These are phyloP conservation scores for Aureobasidium vineae DNA, from an alignment of 2,329 filamentous ascomycete genomes.

Conservation along the genomic window DNA sequence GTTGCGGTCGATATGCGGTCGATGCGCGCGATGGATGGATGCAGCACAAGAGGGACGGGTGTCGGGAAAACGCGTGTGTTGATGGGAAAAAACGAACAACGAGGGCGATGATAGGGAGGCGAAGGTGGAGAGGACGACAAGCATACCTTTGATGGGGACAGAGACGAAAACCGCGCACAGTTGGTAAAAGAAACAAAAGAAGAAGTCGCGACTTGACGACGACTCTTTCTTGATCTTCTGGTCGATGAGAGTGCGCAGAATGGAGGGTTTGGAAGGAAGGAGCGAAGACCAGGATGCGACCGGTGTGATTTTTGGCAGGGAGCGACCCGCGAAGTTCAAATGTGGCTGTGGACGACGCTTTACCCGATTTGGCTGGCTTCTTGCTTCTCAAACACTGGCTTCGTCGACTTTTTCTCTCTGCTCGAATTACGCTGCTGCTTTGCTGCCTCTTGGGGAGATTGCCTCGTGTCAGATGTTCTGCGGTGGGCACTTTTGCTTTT, in stretches of 20 bases:
- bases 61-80: constrained; percentile 21
- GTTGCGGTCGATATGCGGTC: constrained; percentile 13
- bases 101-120: constrained; percentile 7
- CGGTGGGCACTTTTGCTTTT: not conserved
- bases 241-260: constrained; percentile 3
- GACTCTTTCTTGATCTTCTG: constrained; percentile 23
- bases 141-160: constrained; percentile 18
- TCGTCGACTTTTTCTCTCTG: constrained; percentile 15
- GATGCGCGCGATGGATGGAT: constrained; percentile 21
- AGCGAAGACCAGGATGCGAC: not conserved
- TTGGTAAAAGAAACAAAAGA: constrained; percentile 19
- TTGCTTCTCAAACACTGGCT: constrained; percentile 12
- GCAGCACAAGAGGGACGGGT: constrained; percentile 17
- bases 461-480: constrained; percentile 22
- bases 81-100: constrained; percentile 18
- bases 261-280: constrained; percentile 21
- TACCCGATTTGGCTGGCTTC: not conserved
- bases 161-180: constrained; percentile 6
- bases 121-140: not conserved
- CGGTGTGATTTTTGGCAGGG: constrained; percentile 2
- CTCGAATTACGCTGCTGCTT: constrained; percentile 22
- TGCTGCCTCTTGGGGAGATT: constrained; percentile 22
- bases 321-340: constrained; percentile 2
- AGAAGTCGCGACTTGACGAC: constrained; percentile 14
- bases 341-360: constrained; percentile 20